Evolutionary conservation across 192 early-diverging fungal species (phyloP), one percentile per base, ranked within the genome.

Genomic region (Pilaira anomala): DNA sequence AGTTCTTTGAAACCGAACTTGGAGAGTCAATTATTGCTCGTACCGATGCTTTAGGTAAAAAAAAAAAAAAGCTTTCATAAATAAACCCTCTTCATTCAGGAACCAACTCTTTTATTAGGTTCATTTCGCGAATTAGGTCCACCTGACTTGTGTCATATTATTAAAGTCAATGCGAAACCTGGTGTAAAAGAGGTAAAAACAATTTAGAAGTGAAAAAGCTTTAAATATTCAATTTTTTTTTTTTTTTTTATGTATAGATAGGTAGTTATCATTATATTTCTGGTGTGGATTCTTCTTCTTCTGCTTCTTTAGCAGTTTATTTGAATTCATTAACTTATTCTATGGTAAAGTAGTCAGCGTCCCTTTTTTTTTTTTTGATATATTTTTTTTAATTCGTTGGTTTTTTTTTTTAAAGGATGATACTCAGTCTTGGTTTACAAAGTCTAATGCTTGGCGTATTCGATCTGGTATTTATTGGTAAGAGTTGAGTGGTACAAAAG

Each of bases 291-390:
- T 87, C 89, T 26, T 93, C 92, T 13, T 97, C 97, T 24, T 96
- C 97, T 22, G 97, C 95, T 16, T 89, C 93, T 21, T 77, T 99
- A n/a, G 94, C 97, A 6, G 97, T 96, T 2, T 99, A 99, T 63
- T 81, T 99, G 60, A 98, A 97, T 73, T 95, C 95, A 21, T 75
- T 99, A 41, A 93, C 89, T 30, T 98, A 99, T 76, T 84, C 90
- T 8, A 67, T 96, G 68, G 92, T 91, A 74, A 72, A 60, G 21
- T 25, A 7, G 1, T 3, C 18, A 28, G 5, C 18, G 0, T 12
- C 21, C 5, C 0, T 51, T 11, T 26, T 19, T 1, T 41, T 41
- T 41, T 25, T 30, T 2, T 19, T 48, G 45, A 28, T n/a, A 29
- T 11, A 22, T 53, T 28, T 49, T 16, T n/a, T 21, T 28, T 46